These are phyloP conservation scores for Alternaria conjuncta DNA, from an alignment of 2,329 filamentous ascomycete species.

Conservation along the genomic window DNA sequence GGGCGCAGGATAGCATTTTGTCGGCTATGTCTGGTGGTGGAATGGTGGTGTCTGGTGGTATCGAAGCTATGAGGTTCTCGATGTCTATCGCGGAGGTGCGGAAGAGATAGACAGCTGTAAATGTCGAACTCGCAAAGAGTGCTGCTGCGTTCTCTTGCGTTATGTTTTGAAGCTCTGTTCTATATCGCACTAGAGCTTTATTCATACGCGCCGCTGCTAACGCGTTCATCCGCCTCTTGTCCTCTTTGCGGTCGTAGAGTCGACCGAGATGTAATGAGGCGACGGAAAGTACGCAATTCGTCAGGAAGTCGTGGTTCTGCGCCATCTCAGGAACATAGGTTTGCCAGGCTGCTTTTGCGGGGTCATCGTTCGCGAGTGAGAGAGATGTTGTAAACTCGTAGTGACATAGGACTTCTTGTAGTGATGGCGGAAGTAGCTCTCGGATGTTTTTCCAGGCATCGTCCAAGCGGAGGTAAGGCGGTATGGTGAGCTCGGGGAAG, in stretches of 20 bases:
- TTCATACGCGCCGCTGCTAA: slow-evolving; percentile 45
- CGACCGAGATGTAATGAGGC: slow-evolving; percentile 55
- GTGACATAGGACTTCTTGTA: slow-evolving; percentile 40
- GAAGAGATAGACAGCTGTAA: slow-evolving; percentile 46
- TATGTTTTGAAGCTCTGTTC: slow-evolving; percentile 41
- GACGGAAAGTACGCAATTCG: slow-evolving; percentile 55
- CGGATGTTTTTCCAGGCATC: slow-evolving; percentile 40
- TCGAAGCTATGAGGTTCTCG: slow-evolving; percentile 34
- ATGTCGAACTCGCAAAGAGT: slow-evolving; percentile 44
- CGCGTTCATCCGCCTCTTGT: slow-evolving; percentile 33
- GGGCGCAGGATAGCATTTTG: slow-evolving; percentile 34
- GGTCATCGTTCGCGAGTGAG: slow-evolving; percentile 37
- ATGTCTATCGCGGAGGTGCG: slow-evolving; percentile 41
- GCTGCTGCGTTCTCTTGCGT: slow-evolving; percentile 52
- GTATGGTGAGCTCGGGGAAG: slow-evolving; percentile 21
- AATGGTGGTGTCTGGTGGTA: slow-evolving; percentile 21
- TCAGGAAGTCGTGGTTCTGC: slow-evolving; percentile 51
- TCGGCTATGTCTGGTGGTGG: slow-evolving; percentile 31
- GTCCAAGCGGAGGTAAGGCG: slow-evolving; percentile 30
- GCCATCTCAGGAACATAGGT: slow-evolving; percentile 47
- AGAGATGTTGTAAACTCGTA: slow-evolving; percentile 44
- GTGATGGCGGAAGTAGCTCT: slow-evolving; percentile 27
- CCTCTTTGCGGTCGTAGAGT: slow-evolving; percentile 36
- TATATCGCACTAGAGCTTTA: slow-evolving; percentile 38
- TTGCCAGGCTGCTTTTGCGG: slow-evolving; percentile 44